Conservation (phyloP, 2,329 filamentous ascomycete species). For the Bipolaris oryzae region DNA sequence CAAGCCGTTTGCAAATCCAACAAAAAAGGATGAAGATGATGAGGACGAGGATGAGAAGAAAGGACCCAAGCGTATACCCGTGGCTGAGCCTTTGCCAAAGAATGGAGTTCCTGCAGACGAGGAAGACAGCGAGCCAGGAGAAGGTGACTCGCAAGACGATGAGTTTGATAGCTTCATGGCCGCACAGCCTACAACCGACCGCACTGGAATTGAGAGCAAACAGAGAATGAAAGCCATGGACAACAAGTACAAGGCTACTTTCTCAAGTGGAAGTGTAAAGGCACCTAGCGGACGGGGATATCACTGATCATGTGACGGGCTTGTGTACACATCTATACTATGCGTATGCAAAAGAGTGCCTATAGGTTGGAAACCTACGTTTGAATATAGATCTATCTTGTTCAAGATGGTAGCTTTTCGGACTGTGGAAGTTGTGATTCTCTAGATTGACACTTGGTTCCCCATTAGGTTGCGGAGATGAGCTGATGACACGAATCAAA, state of each 20-base stretch:
- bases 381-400: background rate
- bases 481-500: too few relatives aligned
- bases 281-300: slow-evolving; percentile 26
- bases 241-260: slow-evolving; percentile 39
- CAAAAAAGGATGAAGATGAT: slow-evolving; percentile 33
- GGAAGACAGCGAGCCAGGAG: slow-evolving; percentile 71
- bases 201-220: slow-evolving; percentile 72
- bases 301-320: slow-evolving; percentile 1
- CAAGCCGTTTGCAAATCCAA: slow-evolving; percentile 78
- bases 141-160: slow-evolving; percentile 68
- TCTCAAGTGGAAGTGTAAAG: slow-evolving; percentile 39
- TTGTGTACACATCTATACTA: background rate
- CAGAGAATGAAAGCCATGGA: slow-evolving; percentile 57
- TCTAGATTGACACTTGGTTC: background rate
- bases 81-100: slow-evolving; percentile 54
- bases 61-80: slow-evolving; percentile 67
- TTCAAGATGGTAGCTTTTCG: background rate
- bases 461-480: too few relatives aligned
- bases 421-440: background rate
- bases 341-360: background rate
- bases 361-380: background rate
- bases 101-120: slow-evolving; percentile 58
- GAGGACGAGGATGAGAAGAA: slow-evolving; percentile 54
- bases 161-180: slow-evolving; percentile 94
- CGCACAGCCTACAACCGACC: slow-evolving; percentile 86